Evolutionary conservation across 257 asterid genomes (phyloP).

Genomic region (Phtheirospermum japonicum): DNA sequence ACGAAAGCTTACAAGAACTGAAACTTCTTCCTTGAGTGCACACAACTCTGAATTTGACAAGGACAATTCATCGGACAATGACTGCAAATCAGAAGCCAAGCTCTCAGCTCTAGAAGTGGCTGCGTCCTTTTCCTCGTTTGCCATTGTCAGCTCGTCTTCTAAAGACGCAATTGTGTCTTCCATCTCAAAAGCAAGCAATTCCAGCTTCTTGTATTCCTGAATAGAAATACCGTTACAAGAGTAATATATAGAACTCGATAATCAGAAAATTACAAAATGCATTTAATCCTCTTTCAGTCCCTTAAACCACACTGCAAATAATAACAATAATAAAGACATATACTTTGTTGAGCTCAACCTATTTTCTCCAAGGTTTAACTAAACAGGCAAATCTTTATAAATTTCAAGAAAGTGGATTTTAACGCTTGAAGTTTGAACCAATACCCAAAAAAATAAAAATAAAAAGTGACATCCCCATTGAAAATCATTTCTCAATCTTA

Average conservation of each 20-base stretch:
- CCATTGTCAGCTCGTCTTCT: slow-evolving; percentile 60
- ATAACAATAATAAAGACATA: no score
- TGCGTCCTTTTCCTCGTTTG: slow-evolving; percentile 52
- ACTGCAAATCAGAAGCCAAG: slow-evolving; percentile 61
- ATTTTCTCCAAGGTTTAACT: neutral
- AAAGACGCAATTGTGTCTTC: slow-evolving; percentile 75
- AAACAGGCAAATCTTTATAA: neutral
- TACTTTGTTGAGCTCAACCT: neutral
- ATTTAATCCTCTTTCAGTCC: slow-evolving; percentile 1
- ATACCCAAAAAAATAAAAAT: neutral
- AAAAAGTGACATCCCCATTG: neutral
- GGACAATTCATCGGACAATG: slow-evolving; percentile 53
- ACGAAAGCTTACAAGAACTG: slow-evolving; percentile 56
- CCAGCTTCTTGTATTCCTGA: slow-evolving; percentile 81
- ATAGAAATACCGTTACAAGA: slow-evolving; percentile 17
- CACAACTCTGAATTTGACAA: slow-evolving; percentile 52
- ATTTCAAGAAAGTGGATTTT: no score
- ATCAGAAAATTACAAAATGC: slow-evolving; percentile 8
- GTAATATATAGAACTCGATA: neutral
- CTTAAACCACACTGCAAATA: no score
- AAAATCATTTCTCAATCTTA: no score
- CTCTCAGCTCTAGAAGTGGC: slow-evolving; percentile 59
- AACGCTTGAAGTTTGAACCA: neutral
- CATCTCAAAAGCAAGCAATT: slow-evolving; percentile 92
- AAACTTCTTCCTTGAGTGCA: slow-evolving; percentile 60